Conservation (phyloP, 441 rosid genomes). For the Codiaeum variegatum region DNA sequence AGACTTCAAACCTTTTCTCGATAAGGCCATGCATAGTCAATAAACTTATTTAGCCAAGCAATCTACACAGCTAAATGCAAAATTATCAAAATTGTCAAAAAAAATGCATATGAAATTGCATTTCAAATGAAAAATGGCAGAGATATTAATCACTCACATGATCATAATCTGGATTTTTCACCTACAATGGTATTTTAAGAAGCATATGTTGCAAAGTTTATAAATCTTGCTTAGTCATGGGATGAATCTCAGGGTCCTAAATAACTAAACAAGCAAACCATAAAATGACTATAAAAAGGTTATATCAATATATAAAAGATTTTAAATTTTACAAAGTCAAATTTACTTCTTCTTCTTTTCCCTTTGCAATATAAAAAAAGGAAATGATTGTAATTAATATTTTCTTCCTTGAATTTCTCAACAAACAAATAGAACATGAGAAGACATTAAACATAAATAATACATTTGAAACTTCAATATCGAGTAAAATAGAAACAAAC, state of each 20-base stretch:
- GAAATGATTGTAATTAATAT: not conserved
- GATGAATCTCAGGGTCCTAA: constrained; percentile 70
- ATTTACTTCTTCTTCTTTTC: no score
- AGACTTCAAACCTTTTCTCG: constrained; percentile 75
- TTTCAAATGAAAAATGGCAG: constrained; percentile 8
- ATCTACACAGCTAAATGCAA: constrained; percentile 42
- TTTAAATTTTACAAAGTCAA: not conserved
- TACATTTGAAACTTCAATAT: not conserved
- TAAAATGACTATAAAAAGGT: not conserved
- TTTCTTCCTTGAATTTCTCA: not conserved
- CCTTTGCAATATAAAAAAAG: no score
- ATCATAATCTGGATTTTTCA: constrained; percentile 86
- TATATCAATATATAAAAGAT: not conserved
- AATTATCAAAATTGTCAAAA: constrained; percentile 11
- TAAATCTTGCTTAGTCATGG: constrained; percentile 68
- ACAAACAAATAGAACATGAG: not conserved
- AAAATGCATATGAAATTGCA: not conserved
- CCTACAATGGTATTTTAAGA: constrained; percentile 94
- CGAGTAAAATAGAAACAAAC: not conserved
- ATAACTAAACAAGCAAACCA: constrained; percentile 16
- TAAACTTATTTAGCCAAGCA: constrained; percentile 86
- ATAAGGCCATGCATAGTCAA: constrained; percentile 87
- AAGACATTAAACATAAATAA: not conserved
- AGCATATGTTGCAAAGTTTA: constrained; percentile 74
- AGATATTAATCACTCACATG: constrained; percentile 51